Evolutionary conservation across 108 stramenopile species (phyloP).

Genomic region (Nitzschia sp.): DNA sequence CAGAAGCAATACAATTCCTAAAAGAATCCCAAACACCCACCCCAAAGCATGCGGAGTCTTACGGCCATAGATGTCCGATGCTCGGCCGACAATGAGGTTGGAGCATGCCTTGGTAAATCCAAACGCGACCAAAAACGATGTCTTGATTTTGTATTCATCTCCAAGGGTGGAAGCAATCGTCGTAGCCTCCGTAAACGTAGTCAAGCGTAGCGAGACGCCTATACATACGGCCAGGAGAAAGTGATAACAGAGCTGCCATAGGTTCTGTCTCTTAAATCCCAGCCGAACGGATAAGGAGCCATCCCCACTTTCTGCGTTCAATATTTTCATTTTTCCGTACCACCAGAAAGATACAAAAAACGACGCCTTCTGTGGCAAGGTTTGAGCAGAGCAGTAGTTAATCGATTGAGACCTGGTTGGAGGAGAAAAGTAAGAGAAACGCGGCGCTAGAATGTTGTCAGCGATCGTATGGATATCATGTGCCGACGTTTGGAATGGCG

Average conservation of each 20-base stretch:
- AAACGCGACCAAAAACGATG: conserved; percentile 27
- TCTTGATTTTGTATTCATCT: conserved; percentile 12
- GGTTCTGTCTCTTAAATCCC: not conserved
- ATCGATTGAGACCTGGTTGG: too few species aligned
- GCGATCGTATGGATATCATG: too few species aligned
- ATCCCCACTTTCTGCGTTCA: too few species aligned
- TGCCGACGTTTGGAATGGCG: too few species aligned
- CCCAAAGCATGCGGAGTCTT: conserved; percentile 13
- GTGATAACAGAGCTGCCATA: conserved; percentile 4
- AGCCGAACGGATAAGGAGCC: too few species aligned
- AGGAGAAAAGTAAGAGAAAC: too few species aligned
- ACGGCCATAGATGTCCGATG: conserved; percentile 22
- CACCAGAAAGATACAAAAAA: too few species aligned
- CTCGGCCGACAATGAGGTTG: conserved; percentile 18
- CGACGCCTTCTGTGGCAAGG: too few species aligned
- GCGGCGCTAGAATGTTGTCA: too few species aligned
- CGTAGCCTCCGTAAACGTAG: conserved; percentile 23
- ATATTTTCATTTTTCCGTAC: too few species aligned
- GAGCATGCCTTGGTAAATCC: conserved; percentile 31
- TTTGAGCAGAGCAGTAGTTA: too few species aligned
- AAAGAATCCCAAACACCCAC: conserved; percentile 11
- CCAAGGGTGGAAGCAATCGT: not conserved
- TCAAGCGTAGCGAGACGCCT: conserved; percentile 17
- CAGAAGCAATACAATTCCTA: conserved; percentile 9
- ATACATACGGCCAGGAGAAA: conserved; percentile 16